Evolutionary conservation across 176 grass and related monocot species (phyloP).

Genomic region (Carex parvula): DNA sequence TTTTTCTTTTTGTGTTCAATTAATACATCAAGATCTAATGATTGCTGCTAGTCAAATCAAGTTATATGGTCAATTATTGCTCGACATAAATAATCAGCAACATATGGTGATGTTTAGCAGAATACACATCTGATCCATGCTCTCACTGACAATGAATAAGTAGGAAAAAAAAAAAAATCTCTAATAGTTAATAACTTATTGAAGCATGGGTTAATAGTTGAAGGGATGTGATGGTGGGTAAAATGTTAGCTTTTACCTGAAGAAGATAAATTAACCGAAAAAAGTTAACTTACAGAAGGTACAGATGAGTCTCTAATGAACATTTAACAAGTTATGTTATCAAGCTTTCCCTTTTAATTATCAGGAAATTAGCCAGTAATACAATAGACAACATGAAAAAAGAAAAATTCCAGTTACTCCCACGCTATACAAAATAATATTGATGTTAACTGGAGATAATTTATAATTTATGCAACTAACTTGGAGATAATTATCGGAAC

Average conservation of each 20-base stretch:
- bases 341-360: not conserved
- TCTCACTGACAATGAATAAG: not conserved
- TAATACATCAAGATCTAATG: not conserved
- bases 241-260: not conserved
- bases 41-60: not conserved
- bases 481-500: constrained; percentile 56
- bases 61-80: not conserved
- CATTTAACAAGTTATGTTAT: not conserved
- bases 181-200: not conserved
- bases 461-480: constrained; percentile 19
- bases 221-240: not conserved
- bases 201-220: not conserved
- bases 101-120: not conserved
- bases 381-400: constrained; percentile 1
- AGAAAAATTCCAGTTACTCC: not conserved
- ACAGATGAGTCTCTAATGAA: not conserved
- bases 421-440: constrained; percentile 13
- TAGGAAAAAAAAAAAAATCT: not conserved
- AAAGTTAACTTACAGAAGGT: not conserved
- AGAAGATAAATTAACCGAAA: not conserved
- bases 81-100: not conserved
- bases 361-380: not conserved
- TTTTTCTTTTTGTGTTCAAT: not conserved
- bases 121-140: not conserved
- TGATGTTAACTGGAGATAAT: constrained; percentile 5